These are phyloP conservation scores for Orobanche coerulescens DNA, from an alignment of 257 asterid species.

Conservation along the genomic window DNA sequence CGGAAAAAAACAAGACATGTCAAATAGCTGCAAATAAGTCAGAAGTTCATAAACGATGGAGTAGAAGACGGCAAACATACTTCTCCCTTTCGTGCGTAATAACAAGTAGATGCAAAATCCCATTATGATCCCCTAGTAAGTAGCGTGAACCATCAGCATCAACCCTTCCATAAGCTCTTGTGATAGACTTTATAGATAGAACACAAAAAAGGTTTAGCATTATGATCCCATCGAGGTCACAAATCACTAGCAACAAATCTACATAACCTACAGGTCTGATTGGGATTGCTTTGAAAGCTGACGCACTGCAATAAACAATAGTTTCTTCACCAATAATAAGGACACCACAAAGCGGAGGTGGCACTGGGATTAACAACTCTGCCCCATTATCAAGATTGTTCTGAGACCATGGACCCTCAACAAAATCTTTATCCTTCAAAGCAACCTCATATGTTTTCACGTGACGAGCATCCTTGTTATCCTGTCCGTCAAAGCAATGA, in stretches of 20 bases:
- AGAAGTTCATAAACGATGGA: background rate
- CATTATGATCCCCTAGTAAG: constrained; percentile 82
- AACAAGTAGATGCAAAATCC: constrained; percentile 74
- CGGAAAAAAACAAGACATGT: constrained; percentile 10
- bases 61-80: constrained; percentile 35
- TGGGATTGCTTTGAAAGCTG: constrained; percentile 77
- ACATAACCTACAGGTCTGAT: constrained; percentile 66
- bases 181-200: constrained; percentile 47
- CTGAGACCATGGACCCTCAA: constrained; percentile 95
- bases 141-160: constrained; percentile 92
- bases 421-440: constrained; percentile 81
- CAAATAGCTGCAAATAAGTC: constrained; percentile 15
- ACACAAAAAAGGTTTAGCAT: constrained; percentile 23
- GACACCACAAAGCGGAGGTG: constrained; percentile 92
- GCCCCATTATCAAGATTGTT: constrained; percentile 95
- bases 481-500: constrained; percentile 39
- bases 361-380: constrained; percentile 80
- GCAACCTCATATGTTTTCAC: constrained; percentile 85
- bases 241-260: constrained; percentile 16
- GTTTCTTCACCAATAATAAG: constrained; percentile 92
- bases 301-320: constrained; percentile 80
- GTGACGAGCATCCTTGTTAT: constrained; percentile 87
- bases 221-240: constrained; percentile 12
- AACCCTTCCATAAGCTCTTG: constrained; percentile 85
- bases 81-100: constrained; percentile 88